phyloP scores from a whole-genome alignment of 208 protist genomes.

The Wallacemonas rigidus region DNA sequence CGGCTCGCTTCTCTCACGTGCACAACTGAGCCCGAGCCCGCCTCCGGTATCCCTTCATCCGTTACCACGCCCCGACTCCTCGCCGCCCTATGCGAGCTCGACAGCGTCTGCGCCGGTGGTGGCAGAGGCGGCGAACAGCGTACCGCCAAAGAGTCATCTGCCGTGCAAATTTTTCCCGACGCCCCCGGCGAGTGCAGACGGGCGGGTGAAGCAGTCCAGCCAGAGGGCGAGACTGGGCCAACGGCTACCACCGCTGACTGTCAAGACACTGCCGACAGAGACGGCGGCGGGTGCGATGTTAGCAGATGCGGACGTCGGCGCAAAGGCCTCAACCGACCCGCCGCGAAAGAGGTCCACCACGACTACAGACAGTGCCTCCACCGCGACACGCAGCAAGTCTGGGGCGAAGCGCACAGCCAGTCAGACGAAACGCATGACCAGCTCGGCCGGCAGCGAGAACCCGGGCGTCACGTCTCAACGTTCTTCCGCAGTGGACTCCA shows the following conservation, averaged over 20 bases:
- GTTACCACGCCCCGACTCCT: constrained; percentile 11
- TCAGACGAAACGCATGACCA: constrained; percentile 10
- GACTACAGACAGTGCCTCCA: not conserved
- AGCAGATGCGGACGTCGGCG: too few relatives aligned
- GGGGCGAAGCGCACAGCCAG: constrained; percentile 8
- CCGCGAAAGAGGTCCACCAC: constrained; percentile 1
- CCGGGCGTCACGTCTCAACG: not conserved
- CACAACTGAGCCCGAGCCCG: constrained; percentile 6
- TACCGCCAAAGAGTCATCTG: not conserved
- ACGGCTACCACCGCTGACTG: constrained; percentile 9
- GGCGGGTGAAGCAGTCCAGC: constrained; percentile 1
- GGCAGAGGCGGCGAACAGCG: not conserved
- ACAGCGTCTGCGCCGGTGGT: not conserved
- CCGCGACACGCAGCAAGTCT: constrained; percentile 2
- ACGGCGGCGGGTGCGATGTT: not conserved
- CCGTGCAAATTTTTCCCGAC: constrained; percentile 35
- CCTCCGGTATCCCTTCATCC: constrained; percentile 8
- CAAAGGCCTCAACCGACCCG: not conserved
- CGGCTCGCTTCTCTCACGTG: not conserved
- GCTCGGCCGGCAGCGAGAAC: constrained; percentile 11
- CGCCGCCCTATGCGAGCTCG: constrained; percentile 1
- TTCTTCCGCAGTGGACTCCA: not conserved
- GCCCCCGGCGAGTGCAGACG: constrained; percentile 28
- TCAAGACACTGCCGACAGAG: not conserved
- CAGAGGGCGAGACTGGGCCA: constrained; percentile 7